These are phyloP conservation scores for Penstemon davidsonii DNA, from an alignment of 257 asterid genomes.

Conservation along the genomic window DNA sequence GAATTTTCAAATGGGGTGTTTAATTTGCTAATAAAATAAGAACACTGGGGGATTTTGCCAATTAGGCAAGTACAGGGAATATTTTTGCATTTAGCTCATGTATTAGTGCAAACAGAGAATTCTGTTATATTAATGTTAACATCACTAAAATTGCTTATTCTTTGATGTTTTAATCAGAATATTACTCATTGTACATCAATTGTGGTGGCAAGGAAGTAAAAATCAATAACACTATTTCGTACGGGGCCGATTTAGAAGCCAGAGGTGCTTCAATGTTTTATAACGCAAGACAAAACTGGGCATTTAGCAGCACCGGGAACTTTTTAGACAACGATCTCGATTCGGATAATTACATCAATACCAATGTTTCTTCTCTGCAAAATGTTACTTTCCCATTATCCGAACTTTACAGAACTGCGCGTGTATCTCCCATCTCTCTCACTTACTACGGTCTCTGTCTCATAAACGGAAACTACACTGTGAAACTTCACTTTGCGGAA, in stretches of 20 bases:
- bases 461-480: constrained; percentile 77
- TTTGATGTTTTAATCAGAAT: constrained; percentile 34
- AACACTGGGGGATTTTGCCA: too few relatives aligned
- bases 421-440: constrained; percentile 79
- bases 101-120: too few relatives aligned
- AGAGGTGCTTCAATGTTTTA: constrained; percentile 81
- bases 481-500: constrained; percentile 84
- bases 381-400: constrained; percentile 37
- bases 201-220: constrained; percentile 74
- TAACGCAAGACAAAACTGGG: constrained; percentile 59
- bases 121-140: not conserved
- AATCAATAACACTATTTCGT: constrained; percentile 31
- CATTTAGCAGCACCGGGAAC: constrained; percentile 92
- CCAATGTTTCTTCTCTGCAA: constrained; percentile 42
- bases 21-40: too few relatives aligned
- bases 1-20: too few relatives aligned
- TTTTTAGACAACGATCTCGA: constrained; percentile 71
- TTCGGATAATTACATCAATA: constrained; percentile 55
- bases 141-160: too few relatives aligned
- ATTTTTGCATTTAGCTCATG: too few relatives aligned
- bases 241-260: constrained; percentile 65
- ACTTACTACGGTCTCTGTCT: constrained; percentile 87
- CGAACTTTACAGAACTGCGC: constrained; percentile 67
- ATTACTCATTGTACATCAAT: constrained; percentile 60
- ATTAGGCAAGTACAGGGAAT: too few relatives aligned